Base-by-base conservation (phyloP, 352 stramenopile genomes). In the Pythium guiyangense region DNA sequence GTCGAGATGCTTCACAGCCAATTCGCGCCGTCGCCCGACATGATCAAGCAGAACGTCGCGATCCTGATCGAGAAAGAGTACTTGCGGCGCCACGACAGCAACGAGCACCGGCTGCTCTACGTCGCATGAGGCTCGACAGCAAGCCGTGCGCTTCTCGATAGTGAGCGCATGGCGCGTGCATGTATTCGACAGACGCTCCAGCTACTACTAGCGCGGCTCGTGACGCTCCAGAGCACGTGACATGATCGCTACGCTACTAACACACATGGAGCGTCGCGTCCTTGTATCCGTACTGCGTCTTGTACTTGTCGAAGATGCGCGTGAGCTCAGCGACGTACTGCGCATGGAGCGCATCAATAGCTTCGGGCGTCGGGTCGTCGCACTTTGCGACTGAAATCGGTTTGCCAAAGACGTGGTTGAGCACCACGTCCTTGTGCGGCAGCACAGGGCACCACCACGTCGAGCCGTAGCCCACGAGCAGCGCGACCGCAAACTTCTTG, bases 61-160 rank as follows among this genome's bases (percentile, higher is more conserved):
- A 87, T 93, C 47, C 69, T 94, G 12, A 82, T 94, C 25, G 73
- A 92, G 52, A 94, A 94, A 63, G 85, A 94, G 39, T 94, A 90
- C 39, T 39, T 92, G 26, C 74, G 76, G 22, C 83, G 78, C 37
- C 78, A 90, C 58, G 79, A 90, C 12, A 71, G 63, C 17, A 72
- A 88, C 49, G 54, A 81, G 29, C 66, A 71, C 43, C 77, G 80
- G 25, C 71, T 86, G 60, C 52, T 90, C 14, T 92, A 92, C 49
- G 80, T 92, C 25, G 83, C 83, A 43, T 92, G 50, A 52, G 31
- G 31, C 31, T 37, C 31, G 10, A 12, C 5, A 3, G 22, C 22
- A 37, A 10, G 29, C 9, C 2, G 5, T 34, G 29, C 29, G 29
- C 29, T 34, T 10, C 9, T 34, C 5, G 29, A 37, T 8, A 37